Evolutionary conservation across 805 yeast genomes (phyloP).

Genomic region (Kazachstania martiniae): DNA sequence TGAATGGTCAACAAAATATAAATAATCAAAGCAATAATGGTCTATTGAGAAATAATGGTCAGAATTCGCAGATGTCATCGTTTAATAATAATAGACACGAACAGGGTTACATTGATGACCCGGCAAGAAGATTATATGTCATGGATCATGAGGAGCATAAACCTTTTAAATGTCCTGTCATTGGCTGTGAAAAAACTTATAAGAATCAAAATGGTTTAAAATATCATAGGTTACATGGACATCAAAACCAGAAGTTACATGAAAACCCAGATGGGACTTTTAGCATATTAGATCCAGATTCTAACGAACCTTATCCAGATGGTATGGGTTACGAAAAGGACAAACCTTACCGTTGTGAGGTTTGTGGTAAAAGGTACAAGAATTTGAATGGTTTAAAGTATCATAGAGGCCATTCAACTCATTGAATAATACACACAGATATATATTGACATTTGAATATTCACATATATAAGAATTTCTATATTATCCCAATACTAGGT

Average conservation of each 20-base stretch:
- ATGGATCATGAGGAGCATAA: constrained; percentile 86
- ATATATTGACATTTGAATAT: not conserved
- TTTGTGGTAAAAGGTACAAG: constrained; percentile 94
- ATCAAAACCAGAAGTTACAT: constrained; percentile 86
- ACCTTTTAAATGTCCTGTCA: constrained; percentile 95
- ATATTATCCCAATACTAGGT: not conserved
- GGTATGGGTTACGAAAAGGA: constrained; percentile 94
- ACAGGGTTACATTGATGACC: constrained; percentile 91
- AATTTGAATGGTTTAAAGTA: constrained; percentile 92
- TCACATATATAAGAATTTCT: not conserved
- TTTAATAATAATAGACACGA: constrained; percentile 21
- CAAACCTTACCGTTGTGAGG: constrained; percentile 96
- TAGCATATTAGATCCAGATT: constrained; percentile 84
- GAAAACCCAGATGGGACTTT: constrained; percentile 89
- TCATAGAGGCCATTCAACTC: constrained; percentile 97
- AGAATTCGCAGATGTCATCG: too few species aligned
- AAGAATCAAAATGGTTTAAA: constrained; percentile 96
- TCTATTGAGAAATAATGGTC: too few species aligned
- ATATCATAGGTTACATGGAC: constrained; percentile 93
- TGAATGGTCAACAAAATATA: too few species aligned
- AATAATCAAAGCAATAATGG: too few species aligned
- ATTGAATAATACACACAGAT: too few species aligned
- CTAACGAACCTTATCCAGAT: constrained; percentile 81
- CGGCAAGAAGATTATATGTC: constrained; percentile 88
- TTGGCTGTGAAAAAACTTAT: constrained; percentile 95